Conservation (phyloP, 2,329 filamentous ascomycete species). For the Niveomyces coronatus region DNA sequence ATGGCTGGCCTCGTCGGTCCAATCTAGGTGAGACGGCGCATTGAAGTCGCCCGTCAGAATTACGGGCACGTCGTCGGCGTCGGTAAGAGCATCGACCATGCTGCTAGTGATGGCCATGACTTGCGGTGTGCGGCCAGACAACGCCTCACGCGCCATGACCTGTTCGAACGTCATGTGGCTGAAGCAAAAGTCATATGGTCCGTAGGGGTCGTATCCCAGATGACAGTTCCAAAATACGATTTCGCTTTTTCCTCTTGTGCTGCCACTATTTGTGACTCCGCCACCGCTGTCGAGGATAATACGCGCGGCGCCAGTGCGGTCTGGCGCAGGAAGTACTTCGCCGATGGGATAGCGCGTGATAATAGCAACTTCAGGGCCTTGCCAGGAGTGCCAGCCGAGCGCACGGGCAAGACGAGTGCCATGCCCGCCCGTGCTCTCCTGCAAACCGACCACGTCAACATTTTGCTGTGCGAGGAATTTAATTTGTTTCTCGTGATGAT, state of each 20-base stretch:
- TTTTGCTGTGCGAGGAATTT: conserved; percentile 21
- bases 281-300: conserved; percentile 27
- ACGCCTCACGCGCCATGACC: conserved; percentile 24
- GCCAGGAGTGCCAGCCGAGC: conserved; percentile 29
- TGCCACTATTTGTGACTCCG: too few species aligned
- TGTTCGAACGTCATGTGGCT: conserved; percentile 22
- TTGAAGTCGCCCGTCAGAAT: conserved; percentile 32
- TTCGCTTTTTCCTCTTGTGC: conserved; percentile 15
- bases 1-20: conserved; percentile 21
- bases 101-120: conserved; percentile 24
- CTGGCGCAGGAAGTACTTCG: conserved; percentile 17
- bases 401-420: conserved; percentile 24
- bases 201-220: conserved; percentile 28
- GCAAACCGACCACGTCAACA: conserved; percentile 27
- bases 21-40: conserved; percentile 34
- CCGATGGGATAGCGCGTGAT: conserved; percentile 30
- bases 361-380: conserved; percentile 23
- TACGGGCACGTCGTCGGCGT: conserved; percentile 23
- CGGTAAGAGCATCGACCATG: conserved; percentile 23
- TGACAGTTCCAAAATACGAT: conserved; percentile 28
- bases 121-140: conserved; percentile 28
- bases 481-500: conserved; percentile 29
- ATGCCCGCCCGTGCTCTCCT: conserved; percentile 24
- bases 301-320: conserved; percentile 20
- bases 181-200: conserved; percentile 34